phyloP scores from a whole-genome alignment of 768 basidiomycete genomes.

The Coprinopsis sp. region DNA sequence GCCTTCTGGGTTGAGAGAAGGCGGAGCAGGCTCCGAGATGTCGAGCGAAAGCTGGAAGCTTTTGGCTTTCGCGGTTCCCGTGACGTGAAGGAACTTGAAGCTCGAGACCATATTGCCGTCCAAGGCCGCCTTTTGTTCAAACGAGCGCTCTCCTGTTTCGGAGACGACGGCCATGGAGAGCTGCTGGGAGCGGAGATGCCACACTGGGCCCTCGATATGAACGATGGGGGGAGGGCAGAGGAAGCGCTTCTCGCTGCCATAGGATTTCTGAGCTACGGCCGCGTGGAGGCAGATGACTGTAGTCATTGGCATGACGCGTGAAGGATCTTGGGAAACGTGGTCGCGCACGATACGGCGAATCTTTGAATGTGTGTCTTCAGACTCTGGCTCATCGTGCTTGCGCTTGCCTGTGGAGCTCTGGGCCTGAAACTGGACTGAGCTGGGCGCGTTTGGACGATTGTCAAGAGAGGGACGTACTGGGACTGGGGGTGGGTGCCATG shows the following conservation, averaged over 20 bases:
- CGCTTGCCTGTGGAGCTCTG: constrained; percentile 58
- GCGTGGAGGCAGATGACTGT: constrained; percentile 88
- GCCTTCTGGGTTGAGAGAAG: constrained; percentile 42
- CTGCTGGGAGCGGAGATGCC: constrained; percentile 77
- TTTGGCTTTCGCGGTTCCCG: constrained; percentile 84
- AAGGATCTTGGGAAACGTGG: constrained; percentile 71
- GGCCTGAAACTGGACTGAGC: constrained; percentile 7
- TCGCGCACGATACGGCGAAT: constrained; percentile 82
- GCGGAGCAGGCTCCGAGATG: constrained; percentile 70
- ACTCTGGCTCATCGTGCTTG: constrained; percentile 63
- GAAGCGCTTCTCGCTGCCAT: constrained; percentile 93
- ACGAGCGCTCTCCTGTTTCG: constrained; percentile 76
- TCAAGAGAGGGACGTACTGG: constrained; percentile 20
- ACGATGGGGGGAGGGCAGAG: constrained; percentile 92
- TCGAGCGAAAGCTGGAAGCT: constrained; percentile 84
- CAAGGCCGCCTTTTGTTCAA: constrained; percentile 78
- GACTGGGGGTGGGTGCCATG: constrained; percentile 33
- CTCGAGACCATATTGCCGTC: constrained; percentile 83
- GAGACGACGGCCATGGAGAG: constrained; percentile 84
- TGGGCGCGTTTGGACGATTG: constrained; percentile 1
- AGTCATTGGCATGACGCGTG: constrained; percentile 81
- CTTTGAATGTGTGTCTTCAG: constrained; percentile 68
- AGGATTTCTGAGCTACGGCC: constrained; percentile 93
- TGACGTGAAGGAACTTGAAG: constrained; percentile 90
- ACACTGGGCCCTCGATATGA: constrained; percentile 84